A percentile compares a stretch with the other conserved stretches of the same genome.
Conservation (phyloP, 768 basidiomycete genomes). For the Lactarius sanguifluus region DNA sequence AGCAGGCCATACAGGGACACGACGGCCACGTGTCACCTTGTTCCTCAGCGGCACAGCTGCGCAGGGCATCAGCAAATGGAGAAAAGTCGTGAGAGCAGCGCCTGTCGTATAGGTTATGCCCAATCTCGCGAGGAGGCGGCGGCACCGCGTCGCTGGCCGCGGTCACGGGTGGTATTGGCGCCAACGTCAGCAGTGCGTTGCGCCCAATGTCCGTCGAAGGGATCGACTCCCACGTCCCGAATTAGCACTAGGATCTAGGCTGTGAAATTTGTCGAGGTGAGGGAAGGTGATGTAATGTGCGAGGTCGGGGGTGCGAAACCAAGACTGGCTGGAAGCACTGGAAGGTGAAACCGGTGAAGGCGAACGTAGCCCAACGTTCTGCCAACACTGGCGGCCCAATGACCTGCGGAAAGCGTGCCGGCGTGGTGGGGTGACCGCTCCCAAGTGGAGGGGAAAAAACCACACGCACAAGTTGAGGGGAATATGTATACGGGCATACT, state of each 20-base stretch:
- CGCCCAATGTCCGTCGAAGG: slow-evolving; percentile 76
- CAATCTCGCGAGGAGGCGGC: slow-evolving; percentile 45
- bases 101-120: slow-evolving; percentile 69
- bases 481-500: too few relatives aligned
- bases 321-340: too few relatives aligned
- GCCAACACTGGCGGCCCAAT: too few relatives aligned
- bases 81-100: slow-evolving; percentile 62
- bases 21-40: slow-evolving; percentile 41
- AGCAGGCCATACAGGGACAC: slow-evolving; percentile 35
- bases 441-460: too few relatives aligned
- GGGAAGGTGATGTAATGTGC: too few relatives aligned
- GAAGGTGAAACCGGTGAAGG: too few relatives aligned
- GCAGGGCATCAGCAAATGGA: slow-evolving; percentile 48
- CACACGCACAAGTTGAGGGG: too few relatives aligned
- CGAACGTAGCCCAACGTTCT: too few relatives aligned
- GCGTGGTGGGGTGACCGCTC: too few relatives aligned
- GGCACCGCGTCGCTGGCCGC: background rate
- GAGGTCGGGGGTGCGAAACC: too few relatives aligned
- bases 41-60: slow-evolving; percentile 39
- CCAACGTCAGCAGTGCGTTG: slow-evolving; percentile 66
- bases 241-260: slow-evolving; percentile 73
- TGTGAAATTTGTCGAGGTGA: too few relatives aligned
- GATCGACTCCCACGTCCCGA: slow-evolving; percentile 62
- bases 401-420: too few relatives aligned
- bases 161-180: slow-evolving; percentile 40